Percentiles rank a stretch among this genome's conserved stretches.
These are phyloP conservation scores for Blastocystis sp. DNA, from an alignment of 352 stramenopile genomes.

Conservation along the genomic window DNA sequence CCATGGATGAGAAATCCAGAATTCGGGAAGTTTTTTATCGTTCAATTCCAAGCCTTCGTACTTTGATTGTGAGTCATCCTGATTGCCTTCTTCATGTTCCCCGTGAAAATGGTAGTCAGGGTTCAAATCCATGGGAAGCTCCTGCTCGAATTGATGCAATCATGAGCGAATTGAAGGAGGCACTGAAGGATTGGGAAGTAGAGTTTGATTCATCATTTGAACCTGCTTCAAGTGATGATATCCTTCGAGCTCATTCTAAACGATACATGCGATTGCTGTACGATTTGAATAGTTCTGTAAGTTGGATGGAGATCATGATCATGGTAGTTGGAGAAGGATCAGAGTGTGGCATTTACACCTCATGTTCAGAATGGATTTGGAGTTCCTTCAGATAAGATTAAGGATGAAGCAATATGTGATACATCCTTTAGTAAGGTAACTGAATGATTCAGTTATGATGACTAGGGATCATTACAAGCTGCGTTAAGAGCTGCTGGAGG, in stretches of 20 bases:
- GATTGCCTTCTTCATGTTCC: slow-evolving; percentile 78
- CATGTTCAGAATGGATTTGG: slow-evolving; percentile 67
- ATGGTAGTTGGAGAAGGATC: slow-evolving; percentile 16
- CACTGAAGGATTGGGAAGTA: slow-evolving; percentile 68
- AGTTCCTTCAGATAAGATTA: slow-evolving; percentile 63
- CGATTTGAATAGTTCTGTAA: slow-evolving; percentile 74
- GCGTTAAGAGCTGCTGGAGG: slow-evolving; percentile 74
- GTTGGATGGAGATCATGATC: too few species aligned
- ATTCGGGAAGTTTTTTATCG: slow-evolving; percentile 63
- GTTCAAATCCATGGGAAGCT: slow-evolving; percentile 74
- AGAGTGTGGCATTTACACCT: slow-evolving; percentile 70
- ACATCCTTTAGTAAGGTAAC: slow-evolving; percentile 71
- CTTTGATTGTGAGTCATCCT: slow-evolving; percentile 78
- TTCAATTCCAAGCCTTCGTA: slow-evolving; percentile 69
- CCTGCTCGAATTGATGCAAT: slow-evolving; percentile 76
- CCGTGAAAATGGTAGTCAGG: slow-evolving; percentile 63
- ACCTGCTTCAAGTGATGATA: slow-evolving; percentile 71
- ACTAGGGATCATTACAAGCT: slow-evolving; percentile 72
- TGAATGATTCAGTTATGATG: background rate
- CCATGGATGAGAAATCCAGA: background rate
- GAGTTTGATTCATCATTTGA: slow-evolving; percentile 75
- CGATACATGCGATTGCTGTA: slow-evolving; percentile 82
- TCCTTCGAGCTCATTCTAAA: slow-evolving; percentile 75
- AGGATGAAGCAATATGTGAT: slow-evolving; percentile 68
- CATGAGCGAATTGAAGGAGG: slow-evolving; percentile 67